A percentile compares a stretch with the other conserved stretches of the same genome.
Evolutionary conservation across 192 early-diverging fungal species (phyloP).

Genomic region (Rhizophlyctis rosea): DNA sequence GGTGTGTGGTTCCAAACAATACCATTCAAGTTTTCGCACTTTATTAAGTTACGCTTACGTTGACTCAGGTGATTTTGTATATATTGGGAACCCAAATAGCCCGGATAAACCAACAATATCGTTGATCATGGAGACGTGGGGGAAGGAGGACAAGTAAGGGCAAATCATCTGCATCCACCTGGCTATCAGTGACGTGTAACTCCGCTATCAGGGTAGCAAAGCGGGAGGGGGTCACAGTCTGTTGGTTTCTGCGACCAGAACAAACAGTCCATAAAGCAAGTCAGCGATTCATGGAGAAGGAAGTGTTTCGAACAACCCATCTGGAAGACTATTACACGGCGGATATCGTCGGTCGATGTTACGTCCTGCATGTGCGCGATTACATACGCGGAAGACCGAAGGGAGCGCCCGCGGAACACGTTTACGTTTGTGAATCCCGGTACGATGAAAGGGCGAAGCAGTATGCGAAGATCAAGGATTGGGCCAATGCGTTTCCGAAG

Average conservation of each 20-base stretch:
- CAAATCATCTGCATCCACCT: not conserved
- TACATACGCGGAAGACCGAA: constrained; percentile 53
- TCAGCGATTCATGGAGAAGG: constrained; percentile 57
- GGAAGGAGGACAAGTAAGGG: not conserved
- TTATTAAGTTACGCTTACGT: no score
- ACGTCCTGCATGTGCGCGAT: constrained; percentile 57
- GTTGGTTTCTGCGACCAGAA: constrained; percentile 66
- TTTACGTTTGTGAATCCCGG: constrained; percentile 64
- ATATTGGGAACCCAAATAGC: constrained; percentile 55
- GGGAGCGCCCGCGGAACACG: constrained; percentile 36
- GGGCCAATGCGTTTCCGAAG: constrained; percentile 54
- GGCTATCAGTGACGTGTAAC: not conserved
- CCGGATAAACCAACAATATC: constrained; percentile 59
- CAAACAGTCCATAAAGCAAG: constrained; percentile 61
- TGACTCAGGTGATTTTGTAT: constrained; percentile 64
- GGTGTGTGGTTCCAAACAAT: no score
- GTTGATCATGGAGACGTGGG: constrained; percentile 38
- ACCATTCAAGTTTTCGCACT: no score
- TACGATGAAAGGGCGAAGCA: constrained; percentile 58
- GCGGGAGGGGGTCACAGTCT: constrained; percentile 41
- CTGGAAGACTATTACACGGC: constrained; percentile 46
- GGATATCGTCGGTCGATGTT: constrained; percentile 61
- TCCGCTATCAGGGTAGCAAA: constrained; percentile 7
- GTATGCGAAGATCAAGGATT: constrained; percentile 63
- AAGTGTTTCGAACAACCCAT: constrained; percentile 63